A percentile compares a stretch with the other conserved stretches of the same genome.
These are phyloP conservation scores for Naematelia aurantialba DNA, from an alignment of 768 basidiomycete species.

Conservation along the genomic window DNA sequence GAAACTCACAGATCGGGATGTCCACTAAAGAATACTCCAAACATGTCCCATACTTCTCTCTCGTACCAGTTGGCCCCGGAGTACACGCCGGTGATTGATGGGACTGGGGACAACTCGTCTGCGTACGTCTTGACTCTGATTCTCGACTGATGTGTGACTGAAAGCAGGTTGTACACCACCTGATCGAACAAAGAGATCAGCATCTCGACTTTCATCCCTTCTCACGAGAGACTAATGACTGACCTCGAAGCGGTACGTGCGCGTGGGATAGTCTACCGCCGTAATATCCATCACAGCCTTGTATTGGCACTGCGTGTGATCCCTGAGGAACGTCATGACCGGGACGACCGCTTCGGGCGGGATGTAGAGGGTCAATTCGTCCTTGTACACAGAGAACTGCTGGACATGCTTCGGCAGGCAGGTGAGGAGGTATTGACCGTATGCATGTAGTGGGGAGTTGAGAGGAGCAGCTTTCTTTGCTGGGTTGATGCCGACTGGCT, in stretches of 20 bases:
- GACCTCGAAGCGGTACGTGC: constrained; percentile 82
- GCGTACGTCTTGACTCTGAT: constrained; percentile 97
- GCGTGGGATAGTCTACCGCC: constrained; percentile 90
- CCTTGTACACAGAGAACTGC: constrained; percentile 94
- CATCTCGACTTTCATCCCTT: neutral
- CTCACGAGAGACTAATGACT: constrained; percentile 8
- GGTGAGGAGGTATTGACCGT: constrained; percentile 87
- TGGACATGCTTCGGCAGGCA: constrained; percentile 96
- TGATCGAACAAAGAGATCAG: constrained; percentile 10
- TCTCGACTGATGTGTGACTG: constrained; percentile 69
- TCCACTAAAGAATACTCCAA: constrained; percentile 88
- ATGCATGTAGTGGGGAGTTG: constrained; percentile 76
- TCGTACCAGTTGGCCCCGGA: constrained; percentile 98
- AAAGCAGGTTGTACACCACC: constrained; percentile 91
- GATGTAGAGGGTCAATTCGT: constrained; percentile 87
- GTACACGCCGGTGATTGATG: constrained; percentile 73
- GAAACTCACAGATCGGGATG: constrained; percentile 87
- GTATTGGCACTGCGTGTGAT: constrained; percentile 93
- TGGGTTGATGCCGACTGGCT: constrained; percentile 84
- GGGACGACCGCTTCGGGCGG: constrained; percentile 76
- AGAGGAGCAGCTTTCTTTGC: constrained; percentile 67
- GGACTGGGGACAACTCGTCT: constrained; percentile 85
- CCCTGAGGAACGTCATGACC: constrained; percentile 84
- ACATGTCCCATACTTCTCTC: constrained; percentile 97
- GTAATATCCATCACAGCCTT: constrained; percentile 89